These are phyloP conservation scores for Sphagnum tenellum DNA, from an alignment of 225 moss, liverwort and hornwort genomes.

Conservation along the genomic window DNA sequence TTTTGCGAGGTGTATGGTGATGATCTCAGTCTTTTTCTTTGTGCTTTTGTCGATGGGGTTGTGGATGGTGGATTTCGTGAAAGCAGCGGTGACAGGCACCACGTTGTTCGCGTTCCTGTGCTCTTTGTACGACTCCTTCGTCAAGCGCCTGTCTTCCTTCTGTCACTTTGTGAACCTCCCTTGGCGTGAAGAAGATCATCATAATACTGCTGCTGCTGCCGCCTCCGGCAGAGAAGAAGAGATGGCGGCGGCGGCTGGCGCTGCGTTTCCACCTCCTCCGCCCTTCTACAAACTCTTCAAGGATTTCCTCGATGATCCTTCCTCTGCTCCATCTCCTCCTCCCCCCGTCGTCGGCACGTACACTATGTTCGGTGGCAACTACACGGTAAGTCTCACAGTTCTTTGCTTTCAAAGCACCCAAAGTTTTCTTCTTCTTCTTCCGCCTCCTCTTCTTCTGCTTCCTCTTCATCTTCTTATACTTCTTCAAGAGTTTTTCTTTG, in stretches of 20 bases:
- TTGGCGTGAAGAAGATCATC: no score
- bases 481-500: background rate
- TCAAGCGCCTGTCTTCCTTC: no score
- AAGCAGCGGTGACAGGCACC: no score
- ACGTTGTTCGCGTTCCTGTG: no score
- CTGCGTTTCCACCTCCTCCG: constrained; percentile 91
- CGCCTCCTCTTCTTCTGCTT: no score
- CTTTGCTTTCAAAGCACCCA: background rate
- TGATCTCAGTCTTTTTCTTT: no score
- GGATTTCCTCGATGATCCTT: constrained; percentile 44
- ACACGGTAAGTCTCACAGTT: constrained; percentile 46
- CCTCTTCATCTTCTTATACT: background rate
- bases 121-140: no score
- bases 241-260: constrained; percentile 34
- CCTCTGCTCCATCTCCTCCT: constrained; percentile 75
- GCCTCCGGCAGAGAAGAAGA: background rate
- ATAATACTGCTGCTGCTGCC: background rate
- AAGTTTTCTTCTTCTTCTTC: no score
- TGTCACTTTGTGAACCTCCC: no score
- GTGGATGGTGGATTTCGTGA: no score
- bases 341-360: constrained; percentile 73
- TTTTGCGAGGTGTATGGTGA: no score
- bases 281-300: constrained; percentile 84
- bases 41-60: no score
- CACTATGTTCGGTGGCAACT: constrained; percentile 71